Base-by-base conservation (phyloP, 257 asterid genomes). In the Fraxinus excelsior region DNA sequence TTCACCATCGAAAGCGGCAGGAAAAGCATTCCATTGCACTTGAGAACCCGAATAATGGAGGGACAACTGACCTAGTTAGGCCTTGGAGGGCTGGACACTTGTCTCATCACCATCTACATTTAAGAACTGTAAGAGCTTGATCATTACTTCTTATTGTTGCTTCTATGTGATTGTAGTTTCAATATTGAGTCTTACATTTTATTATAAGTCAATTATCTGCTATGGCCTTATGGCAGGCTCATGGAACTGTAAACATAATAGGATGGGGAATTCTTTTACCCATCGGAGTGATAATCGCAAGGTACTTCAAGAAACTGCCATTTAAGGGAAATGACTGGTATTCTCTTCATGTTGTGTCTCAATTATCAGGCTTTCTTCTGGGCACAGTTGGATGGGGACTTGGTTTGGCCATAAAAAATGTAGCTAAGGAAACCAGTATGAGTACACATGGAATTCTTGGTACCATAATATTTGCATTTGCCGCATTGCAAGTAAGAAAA, bases 371-470 rank as follows among this genome's bases (percentile, higher is more conserved):
- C 13, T 85, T 78, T 67, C 29, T 85, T 38, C 35, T 87, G 58
- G 89, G 91, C 79, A 76, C 89, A 44, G 28, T 85, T 6, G 91
- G 91, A 51, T 87, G 91, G 91, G 89, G 88, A 2, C 78, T 85
- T 25, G 91, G 88, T 0, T 23, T 87, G 9, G 72, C 79, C 12
- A 31, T 87, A 26, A 82, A 70, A 42, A 78, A 74, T 74, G 73
- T 76, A 60, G 71, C 79, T 21, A 79, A 74, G 66, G 44, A 78
- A 23, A 76, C 71, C 29, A 58, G n/a, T 0, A 69, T 83, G 81
- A 81, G 76, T 73, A 78, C 79, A 9, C 91, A 87, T 76, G 91
- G 91, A 26, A 73, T 85, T 73, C 73, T 87, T 42, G 91, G 91
- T 0, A 87, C 91, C 51, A 16, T 77, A 29, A 80, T 87, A 69